Conservation (phyloP, 331 rosid genomes). For the Malus hybrid region DNA sequence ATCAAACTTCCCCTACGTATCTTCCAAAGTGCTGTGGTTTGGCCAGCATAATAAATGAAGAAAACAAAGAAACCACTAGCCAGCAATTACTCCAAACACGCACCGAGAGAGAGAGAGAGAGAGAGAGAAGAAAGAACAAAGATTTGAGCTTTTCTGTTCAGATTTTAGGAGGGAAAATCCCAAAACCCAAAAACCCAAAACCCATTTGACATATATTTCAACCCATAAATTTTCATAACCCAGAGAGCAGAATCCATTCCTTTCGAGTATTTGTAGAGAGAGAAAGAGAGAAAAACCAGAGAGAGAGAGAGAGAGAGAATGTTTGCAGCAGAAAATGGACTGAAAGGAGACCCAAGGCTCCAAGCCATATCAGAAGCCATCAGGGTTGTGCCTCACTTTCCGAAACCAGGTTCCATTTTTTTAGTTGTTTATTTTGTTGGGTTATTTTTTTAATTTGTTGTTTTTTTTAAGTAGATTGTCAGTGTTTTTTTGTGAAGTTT, state of each 20-base stretch:
- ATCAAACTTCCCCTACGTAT: conserved; percentile 11
- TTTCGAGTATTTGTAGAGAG: neutral
- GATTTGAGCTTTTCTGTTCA: neutral
- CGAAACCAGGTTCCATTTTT: conserved; percentile 56
- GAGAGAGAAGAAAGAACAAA: neutral
- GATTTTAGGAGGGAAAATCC: neutral
- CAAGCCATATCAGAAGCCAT: conserved; percentile 80
- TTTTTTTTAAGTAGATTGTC: neutral
- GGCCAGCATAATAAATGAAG: conserved; percentile 30
- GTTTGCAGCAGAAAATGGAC: conserved; percentile 94
- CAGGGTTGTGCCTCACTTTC: conserved; percentile 95
- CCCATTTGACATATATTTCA: neutral
- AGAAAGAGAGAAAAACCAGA: neutral
- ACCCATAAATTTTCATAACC: neutral
- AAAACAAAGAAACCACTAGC: conserved; percentile 13
- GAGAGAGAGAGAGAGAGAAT: conserved; percentile 20
- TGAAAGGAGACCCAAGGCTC: conserved; percentile 92
- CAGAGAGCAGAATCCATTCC: neutral
- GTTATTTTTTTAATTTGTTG: neutral
- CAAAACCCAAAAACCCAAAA: neutral
- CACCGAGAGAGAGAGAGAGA: neutral
- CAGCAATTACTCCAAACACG: conserved; percentile 5
- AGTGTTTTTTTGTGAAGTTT: conserved; percentile 14
- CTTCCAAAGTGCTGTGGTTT: conserved; percentile 25
- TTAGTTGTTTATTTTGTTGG: neutral